phyloP scores from a whole-genome alignment of 73 alveolate genomes.

The Paramecium biaurelia region DNA sequence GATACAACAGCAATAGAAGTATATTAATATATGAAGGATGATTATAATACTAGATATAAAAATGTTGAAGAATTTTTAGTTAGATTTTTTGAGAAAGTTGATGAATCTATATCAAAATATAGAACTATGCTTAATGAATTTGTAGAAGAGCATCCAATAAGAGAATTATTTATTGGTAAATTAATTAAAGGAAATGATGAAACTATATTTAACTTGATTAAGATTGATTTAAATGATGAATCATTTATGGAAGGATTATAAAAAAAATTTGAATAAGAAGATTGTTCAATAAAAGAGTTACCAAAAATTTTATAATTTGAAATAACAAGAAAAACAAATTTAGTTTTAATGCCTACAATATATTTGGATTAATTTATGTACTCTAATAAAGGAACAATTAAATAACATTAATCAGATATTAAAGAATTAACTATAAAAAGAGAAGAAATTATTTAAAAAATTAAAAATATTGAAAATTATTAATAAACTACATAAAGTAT shows the following conservation, averaged over 20 bases:
- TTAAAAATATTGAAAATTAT: constrained; percentile 5
- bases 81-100: neutral
- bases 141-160: neutral
- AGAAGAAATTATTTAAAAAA: neutral
- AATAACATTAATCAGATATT: neutral
- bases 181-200: neutral
- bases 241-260: neutral
- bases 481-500: neutral
- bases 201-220: neutral
- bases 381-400: neutral
- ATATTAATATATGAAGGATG: neutral
- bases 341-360: neutral
- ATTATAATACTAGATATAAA: constrained; percentile 17
- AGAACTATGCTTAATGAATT: neutral
- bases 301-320: constrained; percentile 17
- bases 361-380: neutral
- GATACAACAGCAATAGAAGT: constrained; percentile 26
- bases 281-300: neutral
- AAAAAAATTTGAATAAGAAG: neutral
- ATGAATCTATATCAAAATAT: constrained; percentile 4
- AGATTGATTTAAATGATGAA: neutral
- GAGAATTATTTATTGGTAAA: neutral
- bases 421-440: neutral
- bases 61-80: constrained; percentile 29
- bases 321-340: neutral